These are phyloP conservation scores for Agroathelia rolfsii DNA, from an alignment of 1,284 basidiomycete species.

Conservation along the genomic window DNA sequence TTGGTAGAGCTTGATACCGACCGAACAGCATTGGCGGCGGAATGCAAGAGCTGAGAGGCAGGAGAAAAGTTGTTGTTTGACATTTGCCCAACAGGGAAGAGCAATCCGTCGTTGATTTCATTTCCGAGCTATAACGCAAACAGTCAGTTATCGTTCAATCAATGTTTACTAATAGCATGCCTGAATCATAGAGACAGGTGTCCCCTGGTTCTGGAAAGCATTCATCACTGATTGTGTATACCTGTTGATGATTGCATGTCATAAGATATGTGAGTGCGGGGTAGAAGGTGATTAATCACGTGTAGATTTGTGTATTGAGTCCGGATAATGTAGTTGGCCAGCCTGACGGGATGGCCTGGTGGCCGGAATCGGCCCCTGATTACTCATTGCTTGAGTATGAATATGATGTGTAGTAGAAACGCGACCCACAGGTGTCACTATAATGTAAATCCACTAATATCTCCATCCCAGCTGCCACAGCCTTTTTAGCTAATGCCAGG, in stretches of 20 bases:
- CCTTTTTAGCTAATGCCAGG: conserved; percentile 44
- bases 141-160: too few species aligned
- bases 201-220: conserved; percentile 42
- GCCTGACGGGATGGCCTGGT: conserved; percentile 47
- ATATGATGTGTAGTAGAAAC: conserved; percentile 2
- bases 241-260: conserved; percentile 18
- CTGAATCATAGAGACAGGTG: conserved; percentile 42
- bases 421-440: conserved; percentile 46
- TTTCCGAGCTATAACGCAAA: conserved; percentile 38
- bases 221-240: conserved; percentile 44
- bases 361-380: conserved; percentile 56
- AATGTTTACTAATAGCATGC: conserved; percentile 25
- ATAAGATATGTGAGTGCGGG: not conserved
- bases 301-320: conserved; percentile 45
- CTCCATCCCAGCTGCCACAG: conserved; percentile 46
- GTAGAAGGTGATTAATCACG: conserved; percentile 22
- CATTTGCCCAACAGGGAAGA: conserved; percentile 51
- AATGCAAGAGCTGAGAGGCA: conserved; percentile 51
- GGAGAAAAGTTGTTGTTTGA: conserved; percentile 42
- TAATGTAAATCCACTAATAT: conserved; percentile 51
- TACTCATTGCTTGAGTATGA: not conserved
- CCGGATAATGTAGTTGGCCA: conserved; percentile 45
- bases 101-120: conserved; percentile 52
- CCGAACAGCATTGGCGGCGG: conserved; percentile 40
- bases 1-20: conserved; percentile 34